phyloP scores from a whole-genome alignment of 2,329 filamentous ascomycete species.

The Fusarium agapanthi region DNA sequence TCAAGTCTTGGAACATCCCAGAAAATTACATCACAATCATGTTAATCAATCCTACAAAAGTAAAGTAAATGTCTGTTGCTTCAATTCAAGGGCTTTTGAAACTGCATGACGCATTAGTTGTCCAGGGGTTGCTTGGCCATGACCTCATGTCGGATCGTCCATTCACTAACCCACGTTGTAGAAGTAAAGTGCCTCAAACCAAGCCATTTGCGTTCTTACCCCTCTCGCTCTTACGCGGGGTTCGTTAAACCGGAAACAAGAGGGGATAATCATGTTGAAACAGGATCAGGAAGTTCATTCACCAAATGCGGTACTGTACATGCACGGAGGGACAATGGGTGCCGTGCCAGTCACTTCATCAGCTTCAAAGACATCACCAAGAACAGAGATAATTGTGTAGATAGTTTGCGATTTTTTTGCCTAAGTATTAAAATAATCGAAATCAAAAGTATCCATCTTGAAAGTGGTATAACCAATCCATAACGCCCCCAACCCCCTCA shows the following conservation, averaged over 20 bases:
- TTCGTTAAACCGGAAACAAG: slow-evolving; percentile 8
- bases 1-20: not conserved
- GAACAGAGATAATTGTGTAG: not conserved
- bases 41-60: not conserved
- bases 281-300: not conserved
- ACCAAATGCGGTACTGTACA: not conserved
- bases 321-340: too few relatives aligned
- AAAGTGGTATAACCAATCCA: slow-evolving; percentile 31
- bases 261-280: not conserved
- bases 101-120: slow-evolving; percentile 38
- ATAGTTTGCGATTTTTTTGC: slow-evolving; percentile 37
- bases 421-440: slow-evolving; percentile 30
- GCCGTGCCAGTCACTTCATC: not conserved
- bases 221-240: slow-evolving; percentile 14
- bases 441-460: slow-evolving; percentile 25
- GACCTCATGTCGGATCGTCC: slow-evolving; percentile 39
- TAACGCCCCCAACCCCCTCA: slow-evolving; percentile 31
- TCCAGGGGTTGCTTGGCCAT: slow-evolving; percentile 34
- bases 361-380: not conserved
- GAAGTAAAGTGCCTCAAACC: slow-evolving; percentile 24
- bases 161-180: slow-evolving; percentile 15
- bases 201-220: slow-evolving; percentile 24
- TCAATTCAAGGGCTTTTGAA: slow-evolving; percentile 1
- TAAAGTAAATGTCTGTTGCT: not conserved
- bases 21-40: slow-evolving; percentile 19